A percentile compares a stretch with the other conserved stretches of the same genome.
Conservation (phyloP, 495 filamentous ascomycete genomes). For the Aspergillus saccharolyticus region DNA sequence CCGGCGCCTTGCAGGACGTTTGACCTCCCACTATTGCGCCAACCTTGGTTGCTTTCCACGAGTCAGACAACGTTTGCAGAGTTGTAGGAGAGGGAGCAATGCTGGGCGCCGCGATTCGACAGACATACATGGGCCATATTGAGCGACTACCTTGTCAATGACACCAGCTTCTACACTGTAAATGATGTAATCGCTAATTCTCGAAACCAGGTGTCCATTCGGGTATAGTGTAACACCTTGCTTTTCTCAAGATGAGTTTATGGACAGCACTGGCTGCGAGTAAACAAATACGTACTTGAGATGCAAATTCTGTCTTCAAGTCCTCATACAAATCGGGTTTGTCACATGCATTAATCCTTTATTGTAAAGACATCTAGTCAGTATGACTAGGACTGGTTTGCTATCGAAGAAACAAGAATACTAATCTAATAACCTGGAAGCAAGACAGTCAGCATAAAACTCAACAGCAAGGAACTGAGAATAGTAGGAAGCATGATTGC, state of each 20-base stretch:
- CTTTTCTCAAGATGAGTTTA: conserved; percentile 42
- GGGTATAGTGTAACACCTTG: conserved; percentile 58
- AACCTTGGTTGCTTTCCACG: conserved; percentile 73
- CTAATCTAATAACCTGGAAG: conserved; percentile 5
- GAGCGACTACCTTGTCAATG: conserved; percentile 76
- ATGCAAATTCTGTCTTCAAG: conserved; percentile 70
- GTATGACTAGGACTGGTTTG: conserved; percentile 19
- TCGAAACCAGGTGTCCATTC: conserved; percentile 92
- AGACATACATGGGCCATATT: conserved; percentile 85
- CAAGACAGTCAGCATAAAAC: conserved; percentile 13
- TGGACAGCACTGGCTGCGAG: conserved; percentile 29
- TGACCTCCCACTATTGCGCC: conserved; percentile 94
- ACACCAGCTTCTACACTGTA: conserved; percentile 94
- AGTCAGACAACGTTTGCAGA: conserved; percentile 25
- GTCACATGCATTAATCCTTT: conserved; percentile 93
- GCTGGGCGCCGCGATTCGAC: conserved; percentile 6
- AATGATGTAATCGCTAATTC: conserved; percentile 92
- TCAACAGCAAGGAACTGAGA: conserved; percentile 1
- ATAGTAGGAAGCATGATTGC: conserved; percentile 4
- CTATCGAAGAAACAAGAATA: conserved; percentile 9
- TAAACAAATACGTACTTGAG: conserved; percentile 51
- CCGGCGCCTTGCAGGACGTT: conserved; percentile 96
- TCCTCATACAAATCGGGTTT: conserved; percentile 74
- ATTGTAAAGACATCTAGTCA: conserved; percentile 24
- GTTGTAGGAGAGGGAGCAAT: neutral